These are phyloP conservation scores for Exophiala bonariae DNA, from an alignment of 2,329 filamentous ascomycete species.

Conservation along the genomic window DNA sequence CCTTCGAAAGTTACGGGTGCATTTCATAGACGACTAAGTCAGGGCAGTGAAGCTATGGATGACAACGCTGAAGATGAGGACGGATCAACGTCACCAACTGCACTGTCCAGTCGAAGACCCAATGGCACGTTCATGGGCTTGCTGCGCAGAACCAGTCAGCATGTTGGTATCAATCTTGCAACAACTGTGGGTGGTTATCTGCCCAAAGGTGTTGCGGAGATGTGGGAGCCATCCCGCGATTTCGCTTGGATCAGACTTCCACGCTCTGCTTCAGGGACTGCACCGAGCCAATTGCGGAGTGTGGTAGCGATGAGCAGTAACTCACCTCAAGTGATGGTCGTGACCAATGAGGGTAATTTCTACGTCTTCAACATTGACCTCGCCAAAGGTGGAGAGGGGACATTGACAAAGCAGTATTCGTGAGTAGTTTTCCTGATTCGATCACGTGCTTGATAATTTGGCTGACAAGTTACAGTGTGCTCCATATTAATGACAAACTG, in stretches of 20 bases:
- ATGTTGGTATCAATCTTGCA: slow-evolving; percentile 84
- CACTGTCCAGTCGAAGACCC: slow-evolving; percentile 43
- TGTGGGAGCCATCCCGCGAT: slow-evolving; percentile 93
- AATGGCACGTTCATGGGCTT: slow-evolving; percentile 86
- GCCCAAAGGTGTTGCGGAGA: slow-evolving; percentile 90
- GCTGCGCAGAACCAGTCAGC: slow-evolving; percentile 89
- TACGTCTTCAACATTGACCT: slow-evolving; percentile 95
- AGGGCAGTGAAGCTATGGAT: slow-evolving; percentile 38
- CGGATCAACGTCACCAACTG: slow-evolving; percentile 31
- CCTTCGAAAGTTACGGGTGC: slow-evolving; percentile 19
- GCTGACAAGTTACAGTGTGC: slow-evolving; percentile 33
- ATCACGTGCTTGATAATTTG: too few species aligned
- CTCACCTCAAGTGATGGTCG: slow-evolving; percentile 95
- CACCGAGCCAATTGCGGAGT: slow-evolving; percentile 67
- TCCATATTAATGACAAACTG: slow-evolving; percentile 46
- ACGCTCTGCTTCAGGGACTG: slow-evolving; percentile 48
- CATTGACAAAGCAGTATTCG: slow-evolving; percentile 89
- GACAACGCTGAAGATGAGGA: slow-evolving; percentile 32
- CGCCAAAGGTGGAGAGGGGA: slow-evolving; percentile 90
- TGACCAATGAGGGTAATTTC: slow-evolving; percentile 92
- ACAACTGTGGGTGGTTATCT: slow-evolving; percentile 89
- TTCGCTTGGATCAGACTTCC: slow-evolving; percentile 97
- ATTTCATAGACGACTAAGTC: slow-evolving; percentile 24
- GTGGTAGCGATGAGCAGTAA: slow-evolving; percentile 98
- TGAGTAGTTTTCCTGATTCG: slow-evolving; percentile 59